Base-by-base conservation (phyloP, 176 grass and related monocot genomes). In the Phragmites australis region DNA sequence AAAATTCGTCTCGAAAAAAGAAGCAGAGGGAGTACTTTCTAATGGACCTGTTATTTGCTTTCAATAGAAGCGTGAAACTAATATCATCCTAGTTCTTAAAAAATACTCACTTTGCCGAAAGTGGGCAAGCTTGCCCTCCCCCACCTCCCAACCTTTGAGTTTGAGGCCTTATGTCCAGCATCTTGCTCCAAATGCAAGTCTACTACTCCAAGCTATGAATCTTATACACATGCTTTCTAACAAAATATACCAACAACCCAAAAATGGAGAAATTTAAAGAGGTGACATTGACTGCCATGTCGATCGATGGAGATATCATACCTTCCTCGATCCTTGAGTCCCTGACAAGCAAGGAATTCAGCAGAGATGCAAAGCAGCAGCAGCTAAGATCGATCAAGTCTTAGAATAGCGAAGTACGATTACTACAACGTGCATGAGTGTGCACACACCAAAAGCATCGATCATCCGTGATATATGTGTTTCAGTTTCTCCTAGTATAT, bases 331-430 rank as follows among this genome's bases (percentile, higher is more conserved):
- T 19, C 15, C 50, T n/a, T n/a, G n/a, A n/a, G 57, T 47, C 26
- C 18, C 17, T 63, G 43, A 2, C 46, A 77, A 77, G 57, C 57
- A 63, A 77, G 43, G 47, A 72, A 77, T 48, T 45, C 54, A 19
- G 37, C 14, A 75, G 42, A 59, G 8, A n/a, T 37, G 23, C 9
- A 45, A 10, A 42, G 32, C 51, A 42, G 70, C 21, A 74, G 9
- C 12, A 6, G 10, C 18, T 6, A 9, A 42, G 34, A 42, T 57
- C 18, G 51, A 43, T 59, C 53, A 44, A 45, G 74, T 76, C 39
- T 76, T 76, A 60, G 73, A 73, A 73, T 73, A 72, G 47, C 37
- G 32, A 21, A 32, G 17, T 34, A 19, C n/a, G n/a, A n/a, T 32
- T 46, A 34, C 54, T 39, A n/a, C 70, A 73, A 39, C 11, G 18